Percentiles rank a stretch among this genome's conserved stretches.
Conservation (phyloP, 2,329 filamentous ascomycete species). For the Mollisiaceae sp. region DNA sequence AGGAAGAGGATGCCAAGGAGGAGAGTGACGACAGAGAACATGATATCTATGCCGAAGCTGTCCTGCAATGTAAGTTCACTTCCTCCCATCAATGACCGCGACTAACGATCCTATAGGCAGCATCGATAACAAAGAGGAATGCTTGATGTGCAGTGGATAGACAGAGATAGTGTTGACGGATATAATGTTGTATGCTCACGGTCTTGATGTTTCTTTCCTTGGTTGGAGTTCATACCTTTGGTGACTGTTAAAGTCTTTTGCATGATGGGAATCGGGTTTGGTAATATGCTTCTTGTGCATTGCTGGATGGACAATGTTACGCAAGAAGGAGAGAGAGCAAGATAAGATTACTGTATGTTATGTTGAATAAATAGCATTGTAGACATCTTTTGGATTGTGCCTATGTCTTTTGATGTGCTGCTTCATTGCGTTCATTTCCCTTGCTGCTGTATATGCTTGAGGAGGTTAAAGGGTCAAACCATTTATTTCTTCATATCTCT, state of each 20-base stretch:
- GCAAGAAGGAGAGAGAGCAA: background rate
- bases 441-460: too few relatives aligned
- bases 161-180: constrained; percentile 29
- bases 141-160: constrained; percentile 95
- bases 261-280: constrained; percentile 17
- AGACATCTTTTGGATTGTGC: background rate
- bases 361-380: constrained; percentile 15
- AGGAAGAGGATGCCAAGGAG: constrained; percentile 75
- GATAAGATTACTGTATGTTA: constrained; percentile 25
- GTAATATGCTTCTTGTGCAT: constrained; percentile 26
- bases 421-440: too few relatives aligned
- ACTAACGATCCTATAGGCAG: constrained; percentile 63
- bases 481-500: too few relatives aligned
- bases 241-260: constrained; percentile 4
- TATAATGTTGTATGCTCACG: constrained; percentile 36
- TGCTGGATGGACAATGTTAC: constrained; percentile 7
- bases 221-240: constrained; percentile 19
- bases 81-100: constrained; percentile 29
- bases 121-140: constrained; percentile 95
- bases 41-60: constrained; percentile 95
- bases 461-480: too few relatives aligned
- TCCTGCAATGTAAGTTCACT: constrained; percentile 76
- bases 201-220: constrained; percentile 30
- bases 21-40: constrained; percentile 76
- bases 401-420: background rate